Base-by-base conservation (phyloP, 1,284 basidiomycete species). In the Clitocybe nebularis region DNA sequence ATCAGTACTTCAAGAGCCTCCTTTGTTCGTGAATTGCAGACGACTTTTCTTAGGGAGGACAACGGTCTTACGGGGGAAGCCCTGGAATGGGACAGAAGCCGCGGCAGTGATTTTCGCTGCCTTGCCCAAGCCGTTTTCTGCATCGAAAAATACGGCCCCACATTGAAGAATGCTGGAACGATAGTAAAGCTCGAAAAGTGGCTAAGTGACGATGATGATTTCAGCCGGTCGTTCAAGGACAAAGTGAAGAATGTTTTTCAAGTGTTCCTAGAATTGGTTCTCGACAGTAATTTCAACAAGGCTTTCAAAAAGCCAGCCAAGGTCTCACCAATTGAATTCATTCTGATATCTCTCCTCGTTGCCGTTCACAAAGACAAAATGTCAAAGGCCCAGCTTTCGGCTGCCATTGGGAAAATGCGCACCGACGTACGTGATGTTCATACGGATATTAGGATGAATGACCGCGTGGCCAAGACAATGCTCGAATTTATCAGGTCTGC, bases 41-140 rank as follows among this genome's bases (percentile, higher is more conserved):
- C 58, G 1, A 56, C 61, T n/a, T 77, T 72, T 51, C 59, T 79
- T 26, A 61, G 62, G 36, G 58, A 66, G 9, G 64, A 66, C 2
- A 50, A 49, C 9, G 55, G 64, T 0, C 63, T 82, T 3, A 61
- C 63, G 3, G 58, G 62, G 0, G 55, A 60, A 0, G 43, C 56
- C 4, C 64, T 86, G 13, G 73, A 77, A 10, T 83, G 81, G 79
- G 77, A 81, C 39, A 67, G 68, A 16, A 63, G 63, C 0, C 74
- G 84, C 1, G 84, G 79, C 0, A 68, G 64, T 9, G 82, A 84
- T 53, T 87, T 81, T 56, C 74, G 83, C 3, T 76, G 75, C 45
- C 58, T 85, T 9, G 68, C 79, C 0, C 71, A 74, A 17, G 66
- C 75, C 0, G 61, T 84, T 1, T 77, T 73, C 45, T 58, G 63